Conservation (phyloP, 345 rosid genomes). For the Ricinus communis region DNA sequence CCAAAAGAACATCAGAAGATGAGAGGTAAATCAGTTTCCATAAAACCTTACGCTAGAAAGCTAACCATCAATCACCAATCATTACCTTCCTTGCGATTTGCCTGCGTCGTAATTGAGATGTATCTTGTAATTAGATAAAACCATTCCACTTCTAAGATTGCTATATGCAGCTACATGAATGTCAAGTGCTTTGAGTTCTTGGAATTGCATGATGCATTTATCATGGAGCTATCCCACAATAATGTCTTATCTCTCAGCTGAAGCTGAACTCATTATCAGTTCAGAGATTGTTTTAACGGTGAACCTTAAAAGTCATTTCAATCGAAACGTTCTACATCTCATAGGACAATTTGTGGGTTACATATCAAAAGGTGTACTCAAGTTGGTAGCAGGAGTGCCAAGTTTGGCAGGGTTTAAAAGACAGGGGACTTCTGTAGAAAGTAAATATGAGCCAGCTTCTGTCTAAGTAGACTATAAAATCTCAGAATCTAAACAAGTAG, state of each 20-base stretch:
- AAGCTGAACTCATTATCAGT: not conserved
- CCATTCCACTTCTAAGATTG: constrained; percentile 30
- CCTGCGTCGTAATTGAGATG: constrained; percentile 34
- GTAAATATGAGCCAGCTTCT: not conserved
- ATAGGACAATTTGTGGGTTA: no score
- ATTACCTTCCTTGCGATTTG: constrained; percentile 30
- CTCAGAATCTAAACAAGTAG: not conserved
- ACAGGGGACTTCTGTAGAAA: no score
- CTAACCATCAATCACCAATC: constrained; percentile 30
- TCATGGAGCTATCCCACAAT: not conserved
- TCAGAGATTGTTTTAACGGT: not conserved
- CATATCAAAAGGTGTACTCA: not conserved
- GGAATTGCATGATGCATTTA: constrained; percentile 4
- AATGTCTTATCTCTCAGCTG: not conserved
- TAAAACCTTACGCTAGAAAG: constrained; percentile 36
- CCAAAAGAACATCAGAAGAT: no score
- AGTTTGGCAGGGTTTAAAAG: not conserved
- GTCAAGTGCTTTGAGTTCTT: constrained; percentile 29
- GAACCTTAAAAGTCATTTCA: not conserved
- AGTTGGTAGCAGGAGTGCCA: no score
- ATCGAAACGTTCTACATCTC: not conserved
- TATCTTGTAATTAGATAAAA: constrained; percentile 41
- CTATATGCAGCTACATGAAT: constrained; percentile 30
- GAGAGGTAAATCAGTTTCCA: constrained; percentile 20
- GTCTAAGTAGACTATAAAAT: not conserved